Conservation (phyloP, 192 early-diverging fungal species). For the Backusella mclennaniae region DNA sequence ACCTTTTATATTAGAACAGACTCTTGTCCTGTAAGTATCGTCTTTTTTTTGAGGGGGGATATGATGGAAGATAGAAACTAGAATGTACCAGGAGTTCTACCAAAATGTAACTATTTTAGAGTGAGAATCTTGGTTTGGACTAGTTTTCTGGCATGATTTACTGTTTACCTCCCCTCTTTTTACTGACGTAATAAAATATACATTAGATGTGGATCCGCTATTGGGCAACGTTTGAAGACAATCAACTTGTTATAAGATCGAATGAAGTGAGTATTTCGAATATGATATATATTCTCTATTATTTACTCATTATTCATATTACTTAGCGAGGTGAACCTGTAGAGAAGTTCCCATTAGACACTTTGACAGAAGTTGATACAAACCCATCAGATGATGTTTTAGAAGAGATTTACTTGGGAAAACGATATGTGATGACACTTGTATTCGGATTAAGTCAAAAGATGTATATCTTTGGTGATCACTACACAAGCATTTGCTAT, state of each 20-base stretch:
- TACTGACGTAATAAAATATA: background rate
- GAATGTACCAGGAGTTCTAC: background rate
- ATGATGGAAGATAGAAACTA: background rate
- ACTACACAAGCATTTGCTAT: conserved; percentile 1
- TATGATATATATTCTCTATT: background rate
- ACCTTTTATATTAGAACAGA: conserved; percentile 3
- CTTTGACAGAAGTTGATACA: background rate
- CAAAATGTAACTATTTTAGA: background rate
- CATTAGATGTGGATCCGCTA: conserved; percentile 8
- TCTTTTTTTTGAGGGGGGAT: background rate
- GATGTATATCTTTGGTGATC: conserved; percentile 7
- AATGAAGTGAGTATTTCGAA: background rate
- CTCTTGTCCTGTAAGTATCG: background rate
- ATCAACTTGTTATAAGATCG: conserved; percentile 4
- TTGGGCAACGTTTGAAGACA: conserved; percentile 1
- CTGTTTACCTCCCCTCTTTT: background rate
- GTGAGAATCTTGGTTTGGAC: background rate
- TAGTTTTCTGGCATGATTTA: background rate
- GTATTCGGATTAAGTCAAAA: background rate
- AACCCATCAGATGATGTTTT: background rate
- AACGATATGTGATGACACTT: conserved; percentile 2
- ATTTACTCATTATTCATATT: background rate
- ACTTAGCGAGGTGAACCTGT: conserved; percentile 9
- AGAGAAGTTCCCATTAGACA: background rate
- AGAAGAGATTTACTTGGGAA: conserved; percentile 12